Conservation (phyloP, 176 grass and related monocot species). For the Alopecurus myosuroides region DNA sequence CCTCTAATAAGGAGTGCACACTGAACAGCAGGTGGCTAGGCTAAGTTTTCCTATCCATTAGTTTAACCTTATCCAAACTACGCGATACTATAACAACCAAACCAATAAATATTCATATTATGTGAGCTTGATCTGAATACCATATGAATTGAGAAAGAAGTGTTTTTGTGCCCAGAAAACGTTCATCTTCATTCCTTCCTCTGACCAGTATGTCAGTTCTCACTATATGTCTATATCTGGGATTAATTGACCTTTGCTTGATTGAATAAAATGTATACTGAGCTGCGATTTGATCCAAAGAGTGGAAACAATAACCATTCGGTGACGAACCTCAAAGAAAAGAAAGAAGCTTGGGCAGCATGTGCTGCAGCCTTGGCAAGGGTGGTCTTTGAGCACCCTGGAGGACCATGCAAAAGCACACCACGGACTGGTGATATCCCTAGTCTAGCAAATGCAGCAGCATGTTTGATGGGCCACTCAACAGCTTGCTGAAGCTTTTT, state of each 20-base stretch:
- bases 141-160: not conserved
- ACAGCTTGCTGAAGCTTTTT: conserved; percentile 84
- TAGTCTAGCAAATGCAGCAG: conserved; percentile 65
- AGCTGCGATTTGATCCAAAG: not conserved
- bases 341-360: conserved; percentile 93
- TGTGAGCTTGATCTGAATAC: not conserved
- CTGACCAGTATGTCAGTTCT: not conserved
- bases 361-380: conserved; percentile 81
- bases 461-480: conserved; percentile 90
- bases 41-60: not conserved
- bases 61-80: conserved; percentile 6
- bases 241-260: not conserved
- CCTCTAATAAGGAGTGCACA: not conserved
- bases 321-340: conserved; percentile 68
- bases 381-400: conserved; percentile 90
- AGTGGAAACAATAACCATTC: not conserved
- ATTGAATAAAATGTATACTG: not conserved
- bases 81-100: not conserved
- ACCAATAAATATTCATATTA: not conserved
- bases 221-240: not conserved
- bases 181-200: not conserved
- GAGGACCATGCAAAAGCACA: conserved; percentile 84
- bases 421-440: conserved; percentile 83
- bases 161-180: not conserved
- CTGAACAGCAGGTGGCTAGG: not conserved